These are phyloP conservation scores for Scalesia atractyloides DNA, from an alignment of 129 eudicot species.

Conservation along the genomic window DNA sequence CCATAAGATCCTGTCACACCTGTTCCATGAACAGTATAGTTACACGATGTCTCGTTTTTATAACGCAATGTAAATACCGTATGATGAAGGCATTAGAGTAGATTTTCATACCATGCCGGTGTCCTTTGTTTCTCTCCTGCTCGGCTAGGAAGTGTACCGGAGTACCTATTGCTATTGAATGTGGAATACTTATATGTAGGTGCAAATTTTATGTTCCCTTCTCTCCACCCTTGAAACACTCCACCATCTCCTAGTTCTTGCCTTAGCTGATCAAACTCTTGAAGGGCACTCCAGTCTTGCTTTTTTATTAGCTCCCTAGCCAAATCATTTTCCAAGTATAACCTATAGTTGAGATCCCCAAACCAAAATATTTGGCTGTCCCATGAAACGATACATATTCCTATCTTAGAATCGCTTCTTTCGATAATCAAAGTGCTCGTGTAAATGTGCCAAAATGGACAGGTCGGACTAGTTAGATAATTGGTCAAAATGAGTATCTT, in stretches of 20 bases:
- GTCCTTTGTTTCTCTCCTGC: constrained; percentile 86
- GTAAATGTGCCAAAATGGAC: background rate
- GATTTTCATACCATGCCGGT: constrained; percentile 76
- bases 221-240: constrained; percentile 91
- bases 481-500: background rate
- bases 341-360: constrained; percentile 93
- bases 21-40: constrained; percentile 29
- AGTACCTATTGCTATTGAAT: constrained; percentile 65
- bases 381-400: constrained; percentile 33
- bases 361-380: constrained; percentile 93
- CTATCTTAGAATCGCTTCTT: constrained; percentile 17
- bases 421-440: background rate
- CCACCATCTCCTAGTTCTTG: constrained; percentile 71
- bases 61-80: background rate
- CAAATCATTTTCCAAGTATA: constrained; percentile 59
- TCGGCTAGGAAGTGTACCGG: constrained; percentile 65
- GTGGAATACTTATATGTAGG: constrained; percentile 87
- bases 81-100: background rate
- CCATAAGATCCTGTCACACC: constrained; percentile 99
- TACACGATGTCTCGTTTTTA: background rate
- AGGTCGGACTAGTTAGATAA: background rate
- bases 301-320: constrained; percentile 77
- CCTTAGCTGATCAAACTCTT: constrained; percentile 75
- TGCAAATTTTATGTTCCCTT: constrained; percentile 85
- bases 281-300: constrained; percentile 70